Evolutionary conservation across 345 rosid species (phyloP), one percentile per base, ranked within the genome.

Genomic region (Murraya koenigii): DNA sequence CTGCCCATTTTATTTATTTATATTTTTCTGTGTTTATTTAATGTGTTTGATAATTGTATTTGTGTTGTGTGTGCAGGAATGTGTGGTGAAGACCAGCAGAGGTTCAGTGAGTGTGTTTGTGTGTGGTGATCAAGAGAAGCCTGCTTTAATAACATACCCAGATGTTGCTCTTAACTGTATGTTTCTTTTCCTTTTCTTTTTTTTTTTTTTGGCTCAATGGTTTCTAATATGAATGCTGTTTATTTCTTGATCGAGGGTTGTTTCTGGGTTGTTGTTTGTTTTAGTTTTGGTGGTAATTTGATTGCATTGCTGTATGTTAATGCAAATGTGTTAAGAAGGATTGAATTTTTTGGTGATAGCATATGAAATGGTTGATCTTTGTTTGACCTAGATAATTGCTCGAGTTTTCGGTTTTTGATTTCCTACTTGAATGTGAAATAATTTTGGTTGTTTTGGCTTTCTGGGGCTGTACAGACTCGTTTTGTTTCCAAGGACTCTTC

Each of bases 151-250:
- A 36, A 91, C 98, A 17, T 94, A 92, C 75, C 93, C 98, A 17
- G 98, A 94, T 85, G 91, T 94, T 73, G 97, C 93, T 83, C 90
- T 94, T 55, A 94, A 90, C 66, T 91, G 98, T 94, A 90, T 66
- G 86, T 76, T 22, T 11, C 54, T 65, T 39, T 6, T 66, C 70
- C 15, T 4, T n/a, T 14, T 39, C 6, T 44, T 1, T 3, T n/a
- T 35, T 9, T 11, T 23, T 35, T 1, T 6, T 25, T 7, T 28
- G 19, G 63, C 55, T 69, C 15, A 25, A 17, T 76, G 35, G 41
- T 17, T 76, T 39, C 23, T 47, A 60, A 2, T 38, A 52, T 67
- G 67, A 20, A 2, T 25, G 32, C 61, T 20, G 28, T 2, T 66
- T 39, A 36, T 23, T 44, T 36, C 71, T 19, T 15, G 8, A 66